Evolutionary conservation across 1,284 basidiomycete species (phyloP), one percentile per base, ranked within the genome.

Genomic region (Volvariella volvacea): DNA sequence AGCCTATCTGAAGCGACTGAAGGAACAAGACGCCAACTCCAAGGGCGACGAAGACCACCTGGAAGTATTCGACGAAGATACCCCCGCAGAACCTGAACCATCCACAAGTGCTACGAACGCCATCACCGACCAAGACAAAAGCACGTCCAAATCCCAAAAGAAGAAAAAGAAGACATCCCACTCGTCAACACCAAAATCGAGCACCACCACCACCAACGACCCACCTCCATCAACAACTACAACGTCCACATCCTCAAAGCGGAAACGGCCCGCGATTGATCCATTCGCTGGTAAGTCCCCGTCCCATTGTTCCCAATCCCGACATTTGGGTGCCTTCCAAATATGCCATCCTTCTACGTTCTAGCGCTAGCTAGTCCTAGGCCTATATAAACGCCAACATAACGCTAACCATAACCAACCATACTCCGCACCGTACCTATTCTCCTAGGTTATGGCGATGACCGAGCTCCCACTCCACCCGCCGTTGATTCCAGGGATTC

Each of bases 261-360:
- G 76, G 36, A 71, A 73, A 55, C 67, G 80, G 50, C 66, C 70
- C 33, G 62, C 61, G 0, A 58, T 82, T 34, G 83, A 86, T 61
- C 77, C 78, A 6, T 85, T 85, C 53, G 71, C 76, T 49, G 81
- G 85, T 80, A 57, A 39, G 65, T 55, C 19, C 17, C 8, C 22
- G 7, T 25, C 10, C 4, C 15, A 40, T 40, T 28, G 12, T 12
- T 6, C 25, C 25, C 25, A 28, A n/a, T n/a, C n/a, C n/a, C n/a
- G n/a, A n/a, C n/a, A n/a, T n/a, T n/a, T n/a, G n/a, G n/a, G n/a
- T n/a, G n/a, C n/a, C n/a, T 28, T 12, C 25, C 25, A 28, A 28
- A 28, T 28, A 28, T 12, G 12, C 6, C 6, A 12, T 28, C 25
- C 25, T 28, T 28, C 12, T 6, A 6, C 25, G 6, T 28, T 28